Percentiles rank a stretch among this genome's conserved stretches.
These are phyloP conservation scores for Zalerion maritima DNA, from an alignment of 495 filamentous ascomycete species.

Conservation along the genomic window DNA sequence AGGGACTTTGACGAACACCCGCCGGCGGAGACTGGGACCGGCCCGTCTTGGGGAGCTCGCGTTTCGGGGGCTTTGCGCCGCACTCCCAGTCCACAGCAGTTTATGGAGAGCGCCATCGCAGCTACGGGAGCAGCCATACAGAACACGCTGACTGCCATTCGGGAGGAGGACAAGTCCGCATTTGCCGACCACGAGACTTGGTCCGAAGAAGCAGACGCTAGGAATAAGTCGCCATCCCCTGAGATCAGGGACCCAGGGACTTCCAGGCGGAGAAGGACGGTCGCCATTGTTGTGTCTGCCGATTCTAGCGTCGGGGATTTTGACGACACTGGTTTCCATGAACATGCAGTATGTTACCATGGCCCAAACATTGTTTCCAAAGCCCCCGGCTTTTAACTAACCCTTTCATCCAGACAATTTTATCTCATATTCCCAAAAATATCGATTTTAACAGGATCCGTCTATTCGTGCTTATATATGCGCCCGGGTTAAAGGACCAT, in stretches of 20 bases:
- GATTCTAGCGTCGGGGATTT: constrained; percentile 44
- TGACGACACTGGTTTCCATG: constrained; percentile 46
- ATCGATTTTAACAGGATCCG: constrained; percentile 51
- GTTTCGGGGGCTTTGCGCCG: constrained; percentile 73
- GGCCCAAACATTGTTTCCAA: too few species aligned
- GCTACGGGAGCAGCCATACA: constrained; percentile 72
- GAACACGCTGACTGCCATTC: constrained; percentile 65
- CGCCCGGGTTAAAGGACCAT: constrained; percentile 58
- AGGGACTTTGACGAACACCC: constrained; percentile 20
- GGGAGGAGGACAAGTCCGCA: constrained; percentile 65
- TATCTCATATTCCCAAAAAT: constrained; percentile 71
- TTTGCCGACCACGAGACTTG: constrained; percentile 74
- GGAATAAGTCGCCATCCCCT: constrained; percentile 16
- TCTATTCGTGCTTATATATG: constrained; percentile 79
- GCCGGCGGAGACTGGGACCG: constrained; percentile 22
- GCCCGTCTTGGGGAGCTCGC: constrained; percentile 49
- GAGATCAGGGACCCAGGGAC: constrained; percentile 12
- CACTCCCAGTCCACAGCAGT: constrained; percentile 79
- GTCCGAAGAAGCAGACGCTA: constrained; percentile 60
- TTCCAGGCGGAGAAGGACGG: constrained; percentile 49
- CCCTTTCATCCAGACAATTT: constrained; percentile 48
- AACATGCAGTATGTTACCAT: constrained; percentile 58
- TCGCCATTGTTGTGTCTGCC: constrained; percentile 74
- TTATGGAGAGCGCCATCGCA: constrained; percentile 67
- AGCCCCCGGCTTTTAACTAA: constrained; percentile 3